Evolutionary conservation across 257 asterid genomes (phyloP).

Genomic region (Plantago ovata): DNA sequence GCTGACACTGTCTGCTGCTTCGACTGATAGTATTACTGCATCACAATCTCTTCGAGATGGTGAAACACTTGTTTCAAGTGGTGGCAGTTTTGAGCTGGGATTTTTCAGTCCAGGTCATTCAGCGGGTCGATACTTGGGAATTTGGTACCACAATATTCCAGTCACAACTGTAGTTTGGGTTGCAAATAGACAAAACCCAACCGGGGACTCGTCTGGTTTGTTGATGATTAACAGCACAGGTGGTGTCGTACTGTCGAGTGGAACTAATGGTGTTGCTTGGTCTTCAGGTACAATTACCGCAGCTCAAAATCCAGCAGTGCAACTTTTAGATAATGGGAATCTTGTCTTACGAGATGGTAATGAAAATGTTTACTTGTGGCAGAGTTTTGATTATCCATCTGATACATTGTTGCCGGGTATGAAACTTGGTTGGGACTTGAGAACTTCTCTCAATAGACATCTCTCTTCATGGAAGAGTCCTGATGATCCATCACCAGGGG

Average conservation of each 20-base stretch:
- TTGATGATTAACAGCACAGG: slow-evolving; percentile 24
- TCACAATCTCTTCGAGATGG: slow-evolving; percentile 27
- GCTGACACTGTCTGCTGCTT: not conserved
- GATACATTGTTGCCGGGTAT: slow-evolving; percentile 44
- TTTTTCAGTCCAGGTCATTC: slow-evolving; percentile 32
- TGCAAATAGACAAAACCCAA: slow-evolving; percentile 32
- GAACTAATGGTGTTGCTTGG: slow-evolving; percentile 26
- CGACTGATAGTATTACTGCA: not conserved
- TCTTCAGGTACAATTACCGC: slow-evolving; percentile 19
- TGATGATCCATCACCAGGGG: slow-evolving; percentile 41
- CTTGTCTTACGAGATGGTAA: slow-evolving; percentile 20
- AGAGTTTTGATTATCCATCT: slow-evolving; percentile 40
- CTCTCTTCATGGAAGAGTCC: slow-evolving; percentile 33
- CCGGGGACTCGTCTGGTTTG: slow-evolving; percentile 26
- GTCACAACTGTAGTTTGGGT: slow-evolving; percentile 38
- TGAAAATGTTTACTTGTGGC: slow-evolving; percentile 24
- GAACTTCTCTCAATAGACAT: slow-evolving; percentile 21
- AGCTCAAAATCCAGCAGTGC: slow-evolving; percentile 21
- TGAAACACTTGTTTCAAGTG: slow-evolving; percentile 31
- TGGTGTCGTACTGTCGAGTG: slow-evolving; percentile 19
- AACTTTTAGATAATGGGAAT: slow-evolving; percentile 31
- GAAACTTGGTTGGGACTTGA: slow-evolving; percentile 42
- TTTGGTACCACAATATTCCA: slow-evolving; percentile 41
- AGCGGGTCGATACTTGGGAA: slow-evolving; percentile 27
- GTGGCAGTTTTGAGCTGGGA: slow-evolving; percentile 35